A percentile compares a stretch with the other conserved stretches of the same genome.
phyloP scores from a whole-genome alignment of 805 yeast species.

The Candida nonsorbophila region DNA sequence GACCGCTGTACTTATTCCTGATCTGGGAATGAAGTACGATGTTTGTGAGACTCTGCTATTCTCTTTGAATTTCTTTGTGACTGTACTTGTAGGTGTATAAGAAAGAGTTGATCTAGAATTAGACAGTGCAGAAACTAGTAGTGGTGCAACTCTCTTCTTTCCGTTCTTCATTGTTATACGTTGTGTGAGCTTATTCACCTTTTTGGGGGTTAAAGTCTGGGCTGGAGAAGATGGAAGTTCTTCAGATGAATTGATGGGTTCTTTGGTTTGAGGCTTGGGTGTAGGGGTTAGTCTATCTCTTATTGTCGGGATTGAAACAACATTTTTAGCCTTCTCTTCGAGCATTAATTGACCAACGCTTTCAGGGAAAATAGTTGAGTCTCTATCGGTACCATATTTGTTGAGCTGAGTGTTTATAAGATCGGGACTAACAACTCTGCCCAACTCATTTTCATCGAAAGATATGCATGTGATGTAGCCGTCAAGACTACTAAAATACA shows the following conservation, averaged over 20 bases:
- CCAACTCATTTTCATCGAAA: conserved; percentile 64
- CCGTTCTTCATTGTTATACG: conserved; percentile 68
- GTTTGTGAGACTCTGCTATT: conserved; percentile 37
- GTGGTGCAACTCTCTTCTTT: conserved; percentile 69
- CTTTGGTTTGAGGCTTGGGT: not conserved
- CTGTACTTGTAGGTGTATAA: conserved; percentile 3
- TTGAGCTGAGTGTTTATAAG: conserved; percentile 65
- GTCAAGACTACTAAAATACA: conserved; percentile 79
- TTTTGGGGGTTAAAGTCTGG: not conserved
- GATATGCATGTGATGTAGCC: conserved; percentile 68
- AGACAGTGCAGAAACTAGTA: conserved; percentile 46
- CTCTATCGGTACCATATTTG: conserved; percentile 85
- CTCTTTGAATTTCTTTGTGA: conserved; percentile 14
- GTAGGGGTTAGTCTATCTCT: too few species aligned
- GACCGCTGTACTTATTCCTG: conserved; percentile 62
- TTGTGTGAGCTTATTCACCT: conserved; percentile 15
- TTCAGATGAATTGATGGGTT: not conserved
- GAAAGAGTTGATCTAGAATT: conserved; percentile 3
- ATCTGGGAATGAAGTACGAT: conserved; percentile 49
- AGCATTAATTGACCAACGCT: conserved; percentile 70
- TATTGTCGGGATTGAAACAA: conserved; percentile 40
- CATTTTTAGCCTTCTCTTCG: conserved; percentile 54
- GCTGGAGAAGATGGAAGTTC: too few species aligned
- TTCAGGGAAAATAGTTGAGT: conserved; percentile 80
- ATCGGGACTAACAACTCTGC: conserved; percentile 56